Percentiles rank a stretch among this genome's conserved stretches.
Evolutionary conservation across 1,284 basidiomycete species (phyloP).

Genomic region (Lentinula novae-zelandiae): DNA sequence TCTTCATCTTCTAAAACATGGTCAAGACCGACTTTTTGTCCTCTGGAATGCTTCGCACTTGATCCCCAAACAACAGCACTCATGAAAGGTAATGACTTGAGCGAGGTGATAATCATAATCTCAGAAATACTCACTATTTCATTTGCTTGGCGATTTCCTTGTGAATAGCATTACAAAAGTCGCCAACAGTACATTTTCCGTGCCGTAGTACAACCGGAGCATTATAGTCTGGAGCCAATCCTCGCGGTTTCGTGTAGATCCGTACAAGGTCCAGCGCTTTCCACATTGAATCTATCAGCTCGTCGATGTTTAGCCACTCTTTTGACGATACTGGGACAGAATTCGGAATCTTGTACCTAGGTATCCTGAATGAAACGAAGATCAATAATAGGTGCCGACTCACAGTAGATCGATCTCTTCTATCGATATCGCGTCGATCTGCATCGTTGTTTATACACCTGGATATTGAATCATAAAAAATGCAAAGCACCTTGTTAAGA

Average conservation of each 20-base stretch:
- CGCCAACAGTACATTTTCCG: slow-evolving; percentile 78
- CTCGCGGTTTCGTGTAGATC: slow-evolving; percentile 95
- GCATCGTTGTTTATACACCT: slow-evolving; percentile 22
- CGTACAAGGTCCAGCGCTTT: slow-evolving; percentile 83
- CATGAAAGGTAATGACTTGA: neutral
- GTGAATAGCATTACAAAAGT: slow-evolving; percentile 89
- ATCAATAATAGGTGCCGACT: slow-evolving; percentile 20
- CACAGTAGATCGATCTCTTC: slow-evolving; percentile 96
- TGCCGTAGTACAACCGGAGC: slow-evolving; percentile 76
- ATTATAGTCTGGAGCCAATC: slow-evolving; percentile 86
- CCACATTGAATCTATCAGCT: slow-evolving; percentile 93
- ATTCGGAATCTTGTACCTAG: slow-evolving; percentile 86
- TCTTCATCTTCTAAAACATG: slow-evolving; percentile 90
- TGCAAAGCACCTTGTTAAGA: slow-evolving; percentile 62
- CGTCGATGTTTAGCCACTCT: slow-evolving; percentile 97
- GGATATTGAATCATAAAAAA: neutral
- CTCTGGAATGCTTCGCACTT: slow-evolving; percentile 93
- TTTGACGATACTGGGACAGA: slow-evolving; percentile 92
- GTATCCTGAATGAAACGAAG: neutral
- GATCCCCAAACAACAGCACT: slow-evolving; percentile 92
- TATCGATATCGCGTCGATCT: slow-evolving; percentile 98
- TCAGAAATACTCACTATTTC: slow-evolving; percentile 66
- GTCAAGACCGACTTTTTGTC: slow-evolving; percentile 94
- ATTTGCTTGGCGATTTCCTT: slow-evolving; percentile 92
- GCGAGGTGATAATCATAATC: neutral